Percentiles rank a stretch among this genome's conserved stretches.
phyloP scores from a whole-genome alignment of 2,329 filamentous ascomycete species.

The Volutella citrinella region DNA sequence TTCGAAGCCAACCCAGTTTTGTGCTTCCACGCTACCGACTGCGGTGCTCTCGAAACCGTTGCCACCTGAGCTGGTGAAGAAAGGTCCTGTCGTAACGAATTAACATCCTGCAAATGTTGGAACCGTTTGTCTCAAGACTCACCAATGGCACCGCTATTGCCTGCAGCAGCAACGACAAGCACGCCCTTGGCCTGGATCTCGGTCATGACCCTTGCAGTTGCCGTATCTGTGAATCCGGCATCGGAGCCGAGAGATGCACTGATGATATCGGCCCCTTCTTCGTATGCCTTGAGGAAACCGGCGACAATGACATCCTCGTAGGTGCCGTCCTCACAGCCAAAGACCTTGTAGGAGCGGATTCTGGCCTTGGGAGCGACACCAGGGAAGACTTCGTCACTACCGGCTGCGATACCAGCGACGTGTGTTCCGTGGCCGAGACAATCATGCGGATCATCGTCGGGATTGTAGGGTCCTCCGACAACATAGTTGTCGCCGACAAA shows the following conservation, averaged over 20 bases:
- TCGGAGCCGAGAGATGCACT: slow-evolving; percentile 28
- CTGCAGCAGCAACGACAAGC: slow-evolving; percentile 40
- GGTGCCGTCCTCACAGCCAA: slow-evolving; percentile 7
- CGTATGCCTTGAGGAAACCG: slow-evolving; percentile 33
- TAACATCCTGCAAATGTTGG: slow-evolving; percentile 10
- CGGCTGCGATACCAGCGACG: slow-evolving; percentile 30
- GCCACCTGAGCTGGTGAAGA: slow-evolving; percentile 2
- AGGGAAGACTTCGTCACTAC: slow-evolving; percentile 6
- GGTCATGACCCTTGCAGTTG: slow-evolving; percentile 30
- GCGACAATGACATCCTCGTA: slow-evolving; percentile 25
- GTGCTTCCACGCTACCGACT: slow-evolving; percentile 1
- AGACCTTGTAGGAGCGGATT: slow-evolving; percentile 27
- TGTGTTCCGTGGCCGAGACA: slow-evolving; percentile 26
- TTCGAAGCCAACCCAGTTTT: slow-evolving; percentile 3
- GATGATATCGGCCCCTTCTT: slow-evolving; percentile 35
- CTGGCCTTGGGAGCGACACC: slow-evolving; percentile 29
- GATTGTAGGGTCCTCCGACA: slow-evolving; percentile 2
- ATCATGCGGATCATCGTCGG: neutral
- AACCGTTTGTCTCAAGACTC: too few species aligned
- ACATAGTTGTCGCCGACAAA: slow-evolving; percentile 48
- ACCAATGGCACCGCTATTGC: slow-evolving; percentile 36
- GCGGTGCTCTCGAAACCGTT: slow-evolving; percentile 4
- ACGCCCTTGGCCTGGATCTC: slow-evolving; percentile 38
- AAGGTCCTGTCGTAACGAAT: slow-evolving; percentile 3
- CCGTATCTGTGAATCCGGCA: slow-evolving; percentile 25